phyloP scores from a whole-genome alignment of 2,329 filamentous ascomycete species.

The Saccharata proteae region DNA sequence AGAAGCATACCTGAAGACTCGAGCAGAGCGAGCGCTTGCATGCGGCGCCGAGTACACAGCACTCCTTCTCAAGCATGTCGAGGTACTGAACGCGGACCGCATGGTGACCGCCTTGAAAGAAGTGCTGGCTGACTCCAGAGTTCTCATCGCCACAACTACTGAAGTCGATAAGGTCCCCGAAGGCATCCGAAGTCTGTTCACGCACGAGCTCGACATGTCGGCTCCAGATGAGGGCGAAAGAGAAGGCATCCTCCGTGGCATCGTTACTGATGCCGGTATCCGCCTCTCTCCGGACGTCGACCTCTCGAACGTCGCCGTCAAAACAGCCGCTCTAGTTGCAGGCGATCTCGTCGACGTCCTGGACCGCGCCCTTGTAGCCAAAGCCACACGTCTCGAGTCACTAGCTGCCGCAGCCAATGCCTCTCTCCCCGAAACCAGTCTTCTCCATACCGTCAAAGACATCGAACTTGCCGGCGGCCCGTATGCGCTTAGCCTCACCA shows the following conservation, averaged over 20 bases:
- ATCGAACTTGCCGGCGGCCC: conserved; percentile 81
- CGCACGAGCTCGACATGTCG: conserved; percentile 85
- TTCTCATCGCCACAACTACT: conserved; percentile 86
- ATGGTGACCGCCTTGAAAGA: conserved; percentile 79
- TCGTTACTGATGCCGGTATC: conserved; percentile 64
- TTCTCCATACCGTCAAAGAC: conserved; percentile 53
- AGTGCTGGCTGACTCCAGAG: conserved; percentile 64
- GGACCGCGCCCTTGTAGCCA: conserved; percentile 72
- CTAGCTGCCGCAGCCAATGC: conserved; percentile 44
- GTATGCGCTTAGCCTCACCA: conserved; percentile 64
- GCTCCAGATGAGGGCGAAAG: conserved; percentile 88
- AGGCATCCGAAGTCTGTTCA: conserved; percentile 79
- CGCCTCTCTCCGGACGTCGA: conserved; percentile 75
- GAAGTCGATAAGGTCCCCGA: conserved; percentile 92
- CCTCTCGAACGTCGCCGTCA: conserved; percentile 72
- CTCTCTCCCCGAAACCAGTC: conserved; percentile 27
- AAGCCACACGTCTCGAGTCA: conserved; percentile 60
- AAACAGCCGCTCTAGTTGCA: conserved; percentile 89
- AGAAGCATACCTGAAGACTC: conserved; percentile 75
- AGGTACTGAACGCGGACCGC: conserved; percentile 80
- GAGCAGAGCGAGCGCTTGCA: conserved; percentile 77
- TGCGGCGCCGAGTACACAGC: conserved; percentile 77
- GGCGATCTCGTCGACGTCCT: conserved; percentile 92
- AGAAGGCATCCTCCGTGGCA: conserved; percentile 71
- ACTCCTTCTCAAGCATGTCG: conserved; percentile 78